Base-by-base conservation (phyloP, 179 eudicot species). In the Beta macrorhiza region DNA sequence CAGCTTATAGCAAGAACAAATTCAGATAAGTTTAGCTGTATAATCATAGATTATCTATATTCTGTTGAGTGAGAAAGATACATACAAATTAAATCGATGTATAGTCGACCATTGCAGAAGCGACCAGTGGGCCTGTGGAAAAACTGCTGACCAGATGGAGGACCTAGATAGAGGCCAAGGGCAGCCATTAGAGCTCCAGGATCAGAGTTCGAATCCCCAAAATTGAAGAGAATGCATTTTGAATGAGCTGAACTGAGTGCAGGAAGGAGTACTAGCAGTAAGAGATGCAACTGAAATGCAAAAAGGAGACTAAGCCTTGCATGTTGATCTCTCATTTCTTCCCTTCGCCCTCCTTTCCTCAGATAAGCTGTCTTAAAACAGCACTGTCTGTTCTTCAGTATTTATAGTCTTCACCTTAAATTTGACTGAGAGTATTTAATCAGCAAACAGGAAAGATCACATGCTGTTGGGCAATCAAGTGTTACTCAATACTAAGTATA, bases 61-160 rank as follows among this genome's bases (percentile, higher is more conserved):
- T 44, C 22, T 4, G 2, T 20, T 49, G 20, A n/a, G 49, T n/a
- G 70, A n/a, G 25, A 15, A 17, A 45, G 15, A 58, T 37, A 68
- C 82, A 0, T 74, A 85, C 88, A 83, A 37, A 85, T 83, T 78
- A 85, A 85, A 58, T 85, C 88, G 20, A 85, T 83, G 83, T 85
- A 85, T 7, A 83, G 79, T 22, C 86, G 83, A 25, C 88, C 86
- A 62, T 85, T 85, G 80, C 86, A 83, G 67, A 80, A 85, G 80
- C 85, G 88, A 9, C 88, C 88, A 53, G 84, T 80, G 9, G 85
- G 78, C 72, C 56, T 80, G 74, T 85, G 85, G 81, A 85, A 85
- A 82, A 80, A 85, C 77, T 85, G 85, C 37, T 83, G 88, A 80
- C 86, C 88, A 62, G 88, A 68, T 5, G 88, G 88, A 37, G 86